A percentile compares a stretch with the other conserved stretches of the same genome.
Conservation (phyloP, 2,329 filamentous ascomycete species). For the Albophoma yamanashiensis region DNA sequence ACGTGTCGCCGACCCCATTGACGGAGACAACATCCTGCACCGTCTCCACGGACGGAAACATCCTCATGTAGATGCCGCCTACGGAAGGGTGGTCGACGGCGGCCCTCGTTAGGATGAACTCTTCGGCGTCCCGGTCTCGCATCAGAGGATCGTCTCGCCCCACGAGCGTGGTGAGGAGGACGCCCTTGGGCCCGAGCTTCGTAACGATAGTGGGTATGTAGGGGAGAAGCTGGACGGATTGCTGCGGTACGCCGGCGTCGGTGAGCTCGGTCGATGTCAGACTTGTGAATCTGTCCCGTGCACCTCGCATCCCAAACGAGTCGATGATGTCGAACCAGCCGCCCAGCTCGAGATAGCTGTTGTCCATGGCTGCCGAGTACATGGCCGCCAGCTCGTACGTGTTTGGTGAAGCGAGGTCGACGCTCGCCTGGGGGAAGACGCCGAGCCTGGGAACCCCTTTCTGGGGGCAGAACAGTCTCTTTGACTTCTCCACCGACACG, state of each 20-base stretch:
- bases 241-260: conserved; percentile 72
- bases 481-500: conserved; percentile 72
- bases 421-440: conserved; percentile 49
- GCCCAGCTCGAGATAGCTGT: conserved; percentile 55
- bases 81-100: conserved; percentile 39
- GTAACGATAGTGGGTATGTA: conserved; percentile 79
- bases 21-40: conserved; percentile 73
- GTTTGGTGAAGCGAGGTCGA: conserved; percentile 76
- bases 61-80: conserved; percentile 73
- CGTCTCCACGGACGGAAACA: conserved; percentile 55
- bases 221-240: conserved; percentile 74
- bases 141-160: conserved; percentile 57
- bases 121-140: conserved; percentile 46
- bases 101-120: conserved; percentile 61
- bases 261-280: conserved; percentile 59
- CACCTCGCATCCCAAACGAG: conserved; percentile 63
- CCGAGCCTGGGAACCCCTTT: conserved; percentile 27
- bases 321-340: conserved; percentile 77
- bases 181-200: conserved; percentile 69
- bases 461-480: conserved; percentile 49
- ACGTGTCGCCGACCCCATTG: conserved; percentile 90
- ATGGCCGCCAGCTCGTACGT: conserved; percentile 70
- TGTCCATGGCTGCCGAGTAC: conserved; percentile 56
- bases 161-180: conserved; percentile 65
- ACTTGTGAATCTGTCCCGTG: conserved; percentile 59